phyloP scores from a whole-genome alignment of 148 eudicot species.

The Rhododendron molle region DNA sequence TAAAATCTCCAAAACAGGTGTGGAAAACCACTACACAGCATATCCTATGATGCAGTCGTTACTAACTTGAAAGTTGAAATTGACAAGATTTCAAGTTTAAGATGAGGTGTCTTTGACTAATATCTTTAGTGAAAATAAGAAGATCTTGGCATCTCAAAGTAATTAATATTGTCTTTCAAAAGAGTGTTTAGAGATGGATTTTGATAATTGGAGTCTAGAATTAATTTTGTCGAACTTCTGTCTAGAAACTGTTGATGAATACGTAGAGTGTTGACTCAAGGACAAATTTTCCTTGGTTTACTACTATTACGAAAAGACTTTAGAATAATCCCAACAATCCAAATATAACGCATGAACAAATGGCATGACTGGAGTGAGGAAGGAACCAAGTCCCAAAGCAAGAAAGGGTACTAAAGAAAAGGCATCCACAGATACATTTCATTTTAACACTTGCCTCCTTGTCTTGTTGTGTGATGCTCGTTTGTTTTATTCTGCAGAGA shows the following conservation, averaged over 20 bases:
- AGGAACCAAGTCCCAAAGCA: not conserved
- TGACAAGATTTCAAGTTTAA: not conserved
- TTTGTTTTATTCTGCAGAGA: constrained; percentile 30
- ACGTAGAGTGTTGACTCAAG: not conserved
- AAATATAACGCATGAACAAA: not conserved
- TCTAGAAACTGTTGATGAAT: not conserved
- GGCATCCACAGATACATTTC: not conserved
- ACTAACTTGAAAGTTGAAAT: not conserved
- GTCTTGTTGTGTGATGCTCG: not conserved
- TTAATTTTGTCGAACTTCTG: not conserved
- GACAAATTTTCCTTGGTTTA: not conserved
- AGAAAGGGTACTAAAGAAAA: not conserved
- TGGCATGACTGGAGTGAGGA: not conserved
- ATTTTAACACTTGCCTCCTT: not conserved
- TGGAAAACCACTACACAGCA: not conserved
- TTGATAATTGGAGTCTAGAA: not conserved
- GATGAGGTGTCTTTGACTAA: not conserved
- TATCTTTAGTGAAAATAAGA: not conserved
- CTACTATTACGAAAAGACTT: not conserved
- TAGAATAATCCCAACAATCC: not conserved
- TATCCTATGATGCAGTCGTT: not conserved
- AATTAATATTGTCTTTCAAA: not conserved
- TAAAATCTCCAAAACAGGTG: not conserved
- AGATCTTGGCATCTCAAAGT: not conserved
- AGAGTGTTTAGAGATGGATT: not conserved